A percentile compares a stretch with the other conserved stretches of the same genome.
Conservation (phyloP, 2,329 filamentous ascomycete genomes). For the Botrytis tulipae region DNA sequence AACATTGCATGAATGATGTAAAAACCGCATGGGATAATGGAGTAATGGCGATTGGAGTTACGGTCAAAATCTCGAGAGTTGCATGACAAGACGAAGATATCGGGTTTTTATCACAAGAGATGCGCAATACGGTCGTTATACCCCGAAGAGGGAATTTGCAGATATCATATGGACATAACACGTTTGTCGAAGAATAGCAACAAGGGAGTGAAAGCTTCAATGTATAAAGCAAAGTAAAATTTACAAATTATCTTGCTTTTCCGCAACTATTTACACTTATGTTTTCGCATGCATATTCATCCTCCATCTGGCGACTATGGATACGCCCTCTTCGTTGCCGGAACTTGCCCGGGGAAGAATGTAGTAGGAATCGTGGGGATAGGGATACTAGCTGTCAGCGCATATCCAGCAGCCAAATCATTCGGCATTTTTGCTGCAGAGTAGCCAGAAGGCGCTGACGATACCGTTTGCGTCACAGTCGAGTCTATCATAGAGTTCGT, state of each 20-base stretch:
- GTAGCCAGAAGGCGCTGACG: conserved; percentile 20
- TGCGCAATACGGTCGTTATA: neutral
- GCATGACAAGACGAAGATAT: neutral
- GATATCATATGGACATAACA: neutral
- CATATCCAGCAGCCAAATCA: conserved; percentile 20
- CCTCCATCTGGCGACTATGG: neutral
- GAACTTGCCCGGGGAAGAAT: conserved; percentile 24
- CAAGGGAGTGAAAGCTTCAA: neutral
- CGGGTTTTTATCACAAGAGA: neutral
- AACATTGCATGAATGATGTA: conserved; percentile 5
- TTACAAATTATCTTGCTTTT: neutral
- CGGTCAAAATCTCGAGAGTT: neutral
- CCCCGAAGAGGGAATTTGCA: too few species aligned
- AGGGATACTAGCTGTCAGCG: conserved; percentile 18
- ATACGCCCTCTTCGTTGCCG: conserved; percentile 22
- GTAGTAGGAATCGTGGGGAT: conserved; percentile 25
- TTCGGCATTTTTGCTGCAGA: conserved; percentile 23
- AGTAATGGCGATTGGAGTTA: conserved; percentile 20
- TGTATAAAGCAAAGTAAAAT: neutral
- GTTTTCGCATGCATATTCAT: neutral
- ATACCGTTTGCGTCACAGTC: conserved; percentile 15
- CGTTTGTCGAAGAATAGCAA: neutral
- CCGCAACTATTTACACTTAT: neutral
- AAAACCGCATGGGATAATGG: neutral
- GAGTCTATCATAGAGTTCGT: conserved; percentile 12